A percentile compares a stretch with the other conserved stretches of the same genome.
Conservation (phyloP, 1,284 basidiomycete genomes). For the Sanguinoderma infundibulare region DNA sequence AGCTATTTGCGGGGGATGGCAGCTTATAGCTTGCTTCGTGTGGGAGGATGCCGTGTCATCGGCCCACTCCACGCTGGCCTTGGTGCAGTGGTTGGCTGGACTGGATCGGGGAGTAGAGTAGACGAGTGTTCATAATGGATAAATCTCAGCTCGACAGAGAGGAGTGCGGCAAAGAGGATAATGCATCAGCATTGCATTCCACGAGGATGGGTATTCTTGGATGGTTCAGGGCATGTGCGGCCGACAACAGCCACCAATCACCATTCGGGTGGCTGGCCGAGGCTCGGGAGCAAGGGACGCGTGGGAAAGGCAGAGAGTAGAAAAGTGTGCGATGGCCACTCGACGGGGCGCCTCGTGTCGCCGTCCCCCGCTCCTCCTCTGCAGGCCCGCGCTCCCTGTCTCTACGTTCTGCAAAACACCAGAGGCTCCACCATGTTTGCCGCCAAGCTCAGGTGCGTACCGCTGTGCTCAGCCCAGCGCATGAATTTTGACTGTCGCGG, state of each 20-base stretch:
- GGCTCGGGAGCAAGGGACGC: conserved; percentile 10
- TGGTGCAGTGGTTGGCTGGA: neutral
- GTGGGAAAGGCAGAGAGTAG: conserved; percentile 17
- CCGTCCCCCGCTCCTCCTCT: conserved; percentile 11
- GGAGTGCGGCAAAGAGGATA: neutral
- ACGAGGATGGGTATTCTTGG: neutral
- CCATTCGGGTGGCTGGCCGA: neutral
- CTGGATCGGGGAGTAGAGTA: neutral
- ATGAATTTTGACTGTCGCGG: neutral
- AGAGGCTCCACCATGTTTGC: conserved; percentile 40
- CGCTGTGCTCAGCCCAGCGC: neutral
- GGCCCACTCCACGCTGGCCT: neutral
- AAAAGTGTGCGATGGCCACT: conserved; percentile 5
- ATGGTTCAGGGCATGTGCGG: neutral
- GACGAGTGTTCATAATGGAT: conserved; percentile 1
- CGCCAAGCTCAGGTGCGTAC: conserved; percentile 37
- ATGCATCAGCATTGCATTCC: neutral
- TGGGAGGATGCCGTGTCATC: conserved; percentile 17
- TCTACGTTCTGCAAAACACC: conserved; percentile 11
- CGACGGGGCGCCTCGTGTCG: neutral
- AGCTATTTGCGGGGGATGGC: conserved; percentile 3
- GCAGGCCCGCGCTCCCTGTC: conserved; percentile 10
- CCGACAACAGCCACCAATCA: neutral
- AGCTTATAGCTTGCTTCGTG: conserved; percentile 7
- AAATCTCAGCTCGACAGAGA: neutral